A percentile compares a stretch with the other conserved stretches of the same genome.
These are phyloP conservation scores for Salisapilia sapeloensis DNA, from an alignment of 352 stramenopile genomes.

Conservation along the genomic window DNA sequence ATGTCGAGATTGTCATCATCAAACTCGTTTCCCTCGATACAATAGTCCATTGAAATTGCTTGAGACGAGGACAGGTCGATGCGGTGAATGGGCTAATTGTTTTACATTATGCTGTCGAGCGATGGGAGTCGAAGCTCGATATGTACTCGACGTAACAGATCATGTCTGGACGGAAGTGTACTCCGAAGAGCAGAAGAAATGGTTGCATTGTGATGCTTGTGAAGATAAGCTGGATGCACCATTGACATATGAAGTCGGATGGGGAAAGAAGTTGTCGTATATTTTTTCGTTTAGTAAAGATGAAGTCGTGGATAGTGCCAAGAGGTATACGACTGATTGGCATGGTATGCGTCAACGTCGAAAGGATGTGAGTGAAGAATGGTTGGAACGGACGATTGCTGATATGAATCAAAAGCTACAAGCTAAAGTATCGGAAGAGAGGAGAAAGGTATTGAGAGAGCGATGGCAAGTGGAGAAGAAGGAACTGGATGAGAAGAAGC, in stretches of 20 bases:
- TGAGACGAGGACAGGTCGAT: slow-evolving; percentile 67
- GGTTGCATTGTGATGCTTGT: slow-evolving; percentile 90
- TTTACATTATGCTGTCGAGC: slow-evolving; percentile 84
- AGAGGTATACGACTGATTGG: slow-evolving; percentile 58
- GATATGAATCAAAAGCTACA: slow-evolving; percentile 27
- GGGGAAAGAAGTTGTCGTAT: slow-evolving; percentile 89
- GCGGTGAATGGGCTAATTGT: slow-evolving; percentile 88
- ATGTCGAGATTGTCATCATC: slow-evolving; percentile 28
- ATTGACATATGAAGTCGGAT: slow-evolving; percentile 90
- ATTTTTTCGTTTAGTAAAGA: slow-evolving; percentile 81
- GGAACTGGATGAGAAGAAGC: slow-evolving; percentile 19
- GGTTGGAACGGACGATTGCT: slow-evolving; percentile 27
- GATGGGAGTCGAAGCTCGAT: slow-evolving; percentile 83
- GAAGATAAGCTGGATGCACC: slow-evolving; percentile 87
- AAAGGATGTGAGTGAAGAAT: slow-evolving; percentile 44
- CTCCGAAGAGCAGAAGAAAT: slow-evolving; percentile 51
- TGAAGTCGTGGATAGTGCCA: slow-evolving; percentile 84
- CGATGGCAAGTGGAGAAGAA: slow-evolving; percentile 19
- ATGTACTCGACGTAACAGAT: slow-evolving; percentile 89
- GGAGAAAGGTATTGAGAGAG: slow-evolving; percentile 13
- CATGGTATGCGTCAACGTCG: slow-evolving; percentile 38
- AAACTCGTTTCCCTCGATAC: slow-evolving; percentile 81
- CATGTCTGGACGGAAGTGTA: slow-evolving; percentile 93
- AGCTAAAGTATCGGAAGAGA: slow-evolving; percentile 9
- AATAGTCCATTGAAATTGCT: slow-evolving; percentile 83